Percentiles rank a stretch among this genome's conserved stretches.
Conservation (phyloP, 352 stramenopile genomes). For the Globisporangium ultimum region DNA sequence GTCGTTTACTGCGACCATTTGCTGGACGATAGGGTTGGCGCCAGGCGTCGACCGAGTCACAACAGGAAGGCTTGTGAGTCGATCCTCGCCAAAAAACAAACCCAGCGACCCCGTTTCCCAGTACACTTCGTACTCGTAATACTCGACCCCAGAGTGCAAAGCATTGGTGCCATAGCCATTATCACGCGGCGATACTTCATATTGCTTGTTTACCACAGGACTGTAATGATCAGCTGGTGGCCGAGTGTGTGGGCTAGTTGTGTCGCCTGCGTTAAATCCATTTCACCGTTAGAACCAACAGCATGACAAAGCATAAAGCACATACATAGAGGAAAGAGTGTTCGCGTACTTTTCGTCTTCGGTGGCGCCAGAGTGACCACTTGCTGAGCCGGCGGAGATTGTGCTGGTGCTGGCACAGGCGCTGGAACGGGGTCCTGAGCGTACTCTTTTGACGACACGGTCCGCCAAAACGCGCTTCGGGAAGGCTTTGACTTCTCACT, state of each 20-base stretch:
- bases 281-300: neutral
- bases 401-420: neutral
- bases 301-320: neutral
- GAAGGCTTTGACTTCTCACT: constrained; percentile 36
- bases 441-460: constrained; percentile 35
- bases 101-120: constrained; percentile 80
- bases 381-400: neutral
- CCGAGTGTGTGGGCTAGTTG: neutral
- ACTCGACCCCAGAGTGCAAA: constrained; percentile 20
- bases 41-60: constrained; percentile 69
- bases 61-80: constrained; percentile 62
- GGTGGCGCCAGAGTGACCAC: neutral
- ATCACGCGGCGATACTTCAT: constrained; percentile 36
- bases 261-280: constrained; percentile 1
- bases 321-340: neutral
- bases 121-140: constrained; percentile 65
- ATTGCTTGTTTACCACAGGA: constrained; percentile 19
- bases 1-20: constrained; percentile 71
- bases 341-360: neutral
- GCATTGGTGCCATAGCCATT: constrained; percentile 4
- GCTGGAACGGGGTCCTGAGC: constrained; percentile 2
- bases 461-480: constrained; percentile 63
- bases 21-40: constrained; percentile 65
- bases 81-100: constrained; percentile 84
- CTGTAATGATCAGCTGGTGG: constrained; percentile 7